phyloP scores from a whole-genome alignment of 768 basidiomycete species.

The Tulasnella calospora region DNA sequence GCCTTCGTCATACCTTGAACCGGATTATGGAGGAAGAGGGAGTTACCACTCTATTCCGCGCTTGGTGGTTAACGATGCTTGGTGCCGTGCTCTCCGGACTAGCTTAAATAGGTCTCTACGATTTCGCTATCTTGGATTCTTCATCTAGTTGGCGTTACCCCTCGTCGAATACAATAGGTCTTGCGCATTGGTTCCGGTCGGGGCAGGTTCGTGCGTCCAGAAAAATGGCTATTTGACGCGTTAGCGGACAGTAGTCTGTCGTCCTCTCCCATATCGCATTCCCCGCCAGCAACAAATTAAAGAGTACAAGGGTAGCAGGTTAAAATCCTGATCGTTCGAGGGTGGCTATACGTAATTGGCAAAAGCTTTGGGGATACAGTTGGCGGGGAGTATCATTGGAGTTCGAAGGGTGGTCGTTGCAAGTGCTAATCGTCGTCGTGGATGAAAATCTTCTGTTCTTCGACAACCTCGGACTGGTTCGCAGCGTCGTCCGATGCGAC shows the following conservation, averaged over 20 bases:
- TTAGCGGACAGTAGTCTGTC: neutral
- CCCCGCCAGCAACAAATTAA: neutral
- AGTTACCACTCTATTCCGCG: slow-evolving; percentile 64
- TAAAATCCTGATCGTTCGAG: neutral
- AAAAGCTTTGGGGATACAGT: neutral
- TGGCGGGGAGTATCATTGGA: neutral
- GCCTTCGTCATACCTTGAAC: slow-evolving; percentile 69
- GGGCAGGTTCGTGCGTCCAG: neutral
- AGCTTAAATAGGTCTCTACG: neutral
- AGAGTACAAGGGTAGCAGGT: neutral
- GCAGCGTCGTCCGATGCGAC: slow-evolving; percentile 20
- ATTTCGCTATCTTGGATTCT: neutral
- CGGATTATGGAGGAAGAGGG: slow-evolving; percentile 78
- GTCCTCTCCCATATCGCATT: neutral
- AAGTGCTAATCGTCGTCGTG: slow-evolving; percentile 38
- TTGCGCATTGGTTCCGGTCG: neutral
- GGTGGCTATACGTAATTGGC: neutral
- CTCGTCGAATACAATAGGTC: neutral
- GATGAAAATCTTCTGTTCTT: slow-evolving; percentile 36
- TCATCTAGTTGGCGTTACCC: neutral
- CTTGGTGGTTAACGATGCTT: slow-evolving; percentile 63
- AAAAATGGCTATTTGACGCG: neutral
- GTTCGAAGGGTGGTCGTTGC: neutral
- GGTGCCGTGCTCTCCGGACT: slow-evolving; percentile 24
- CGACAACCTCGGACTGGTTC: slow-evolving; percentile 26